Evolutionary conservation across 768 basidiomycete species (phyloP).

Genomic region (Pleurotus ostreatus): DNA sequence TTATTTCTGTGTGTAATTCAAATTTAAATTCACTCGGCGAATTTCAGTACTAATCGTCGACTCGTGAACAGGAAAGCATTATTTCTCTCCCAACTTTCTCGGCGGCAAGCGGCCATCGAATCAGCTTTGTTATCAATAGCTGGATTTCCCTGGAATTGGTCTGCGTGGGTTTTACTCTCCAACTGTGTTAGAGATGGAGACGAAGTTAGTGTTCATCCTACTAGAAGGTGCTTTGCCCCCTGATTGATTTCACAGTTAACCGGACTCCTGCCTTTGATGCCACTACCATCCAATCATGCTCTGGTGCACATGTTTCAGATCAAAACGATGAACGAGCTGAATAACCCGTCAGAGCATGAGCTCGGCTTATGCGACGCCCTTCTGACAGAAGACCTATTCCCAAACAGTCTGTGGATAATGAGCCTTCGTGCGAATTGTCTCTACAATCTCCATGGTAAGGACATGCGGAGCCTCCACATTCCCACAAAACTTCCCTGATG

Average conservation of each 20-base stretch:
- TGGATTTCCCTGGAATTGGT: conserved; percentile 91
- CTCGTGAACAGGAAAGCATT: conserved; percentile 63
- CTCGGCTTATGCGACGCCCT: conserved; percentile 78
- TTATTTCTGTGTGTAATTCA: conserved; percentile 65
- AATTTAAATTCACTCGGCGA: conserved; percentile 4
- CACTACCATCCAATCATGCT: conserved; percentile 42
- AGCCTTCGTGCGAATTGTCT: conserved; percentile 80
- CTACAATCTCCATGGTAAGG: conserved; percentile 86
- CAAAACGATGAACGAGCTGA: conserved; percentile 84
- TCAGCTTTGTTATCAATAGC: conserved; percentile 70
- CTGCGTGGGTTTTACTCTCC: conserved; percentile 80
- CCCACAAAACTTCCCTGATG: not conserved
- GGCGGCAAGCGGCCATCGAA: conserved; percentile 86
- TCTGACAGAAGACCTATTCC: conserved; percentile 67
- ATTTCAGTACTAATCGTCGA: not conserved
- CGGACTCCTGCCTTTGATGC: conserved; percentile 43
- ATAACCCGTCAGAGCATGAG: conserved; percentile 85
- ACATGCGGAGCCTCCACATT: not conserved
- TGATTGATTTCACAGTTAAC: conserved; percentile 34
- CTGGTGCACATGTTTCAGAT: conserved; percentile 75
- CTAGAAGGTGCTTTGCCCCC: conserved; percentile 1
- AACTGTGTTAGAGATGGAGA: conserved; percentile 79
- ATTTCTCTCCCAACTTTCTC: conserved; percentile 72
- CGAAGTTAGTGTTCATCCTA: conserved; percentile 52
- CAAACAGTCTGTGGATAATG: conserved; percentile 81